phyloP scores from a whole-genome alignment of 2,329 filamentous ascomycete species.

The Lasiodiplodia hormozganensis region DNA sequence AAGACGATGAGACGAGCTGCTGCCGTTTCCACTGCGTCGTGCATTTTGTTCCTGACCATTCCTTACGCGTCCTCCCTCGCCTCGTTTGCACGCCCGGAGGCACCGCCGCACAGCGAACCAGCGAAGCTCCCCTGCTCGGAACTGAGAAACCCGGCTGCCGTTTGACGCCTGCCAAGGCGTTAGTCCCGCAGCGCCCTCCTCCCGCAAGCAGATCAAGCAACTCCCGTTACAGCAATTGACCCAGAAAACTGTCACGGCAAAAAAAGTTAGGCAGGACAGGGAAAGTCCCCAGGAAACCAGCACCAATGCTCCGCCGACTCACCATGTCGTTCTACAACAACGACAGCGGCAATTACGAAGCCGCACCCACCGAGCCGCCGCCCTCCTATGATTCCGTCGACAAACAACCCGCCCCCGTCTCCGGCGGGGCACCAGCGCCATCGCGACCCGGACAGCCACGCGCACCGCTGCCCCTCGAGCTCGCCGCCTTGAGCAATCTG shows the following conservation, averaged over 20 bases:
- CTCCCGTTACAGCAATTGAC: slow-evolving; percentile 25
- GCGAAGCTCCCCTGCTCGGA: slow-evolving; percentile 19
- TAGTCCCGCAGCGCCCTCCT: slow-evolving; percentile 10
- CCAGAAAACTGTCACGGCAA: background rate
- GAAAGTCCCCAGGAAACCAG: background rate
- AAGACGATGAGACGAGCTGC: background rate
- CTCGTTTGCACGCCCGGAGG: slow-evolving; percentile 6
- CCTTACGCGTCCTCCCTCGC: slow-evolving; percentile 5
- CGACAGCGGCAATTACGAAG: slow-evolving; percentile 23
- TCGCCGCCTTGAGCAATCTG: slow-evolving; percentile 80
- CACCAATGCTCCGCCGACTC: slow-evolving; percentile 23
- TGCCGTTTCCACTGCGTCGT: background rate
- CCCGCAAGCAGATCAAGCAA: slow-evolving; percentile 23
- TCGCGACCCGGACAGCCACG: slow-evolving; percentile 52
- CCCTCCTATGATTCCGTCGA: slow-evolving; percentile 52
- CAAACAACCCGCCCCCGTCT: slow-evolving; percentile 32
- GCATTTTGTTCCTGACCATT: slow-evolving; percentile 10
- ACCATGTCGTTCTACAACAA: slow-evolving; percentile 22
- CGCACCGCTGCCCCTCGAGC: slow-evolving; percentile 71
- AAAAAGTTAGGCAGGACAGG: background rate
- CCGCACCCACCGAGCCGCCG: slow-evolving; percentile 49
- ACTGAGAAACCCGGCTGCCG: slow-evolving; percentile 11
- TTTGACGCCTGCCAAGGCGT: slow-evolving; percentile 12
- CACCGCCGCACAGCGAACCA: background rate
- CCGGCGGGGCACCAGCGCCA: slow-evolving; percentile 34